Conservation (phyloP, 2,329 filamentous ascomycete genomes). For the Aspergillus versicolor region DNA sequence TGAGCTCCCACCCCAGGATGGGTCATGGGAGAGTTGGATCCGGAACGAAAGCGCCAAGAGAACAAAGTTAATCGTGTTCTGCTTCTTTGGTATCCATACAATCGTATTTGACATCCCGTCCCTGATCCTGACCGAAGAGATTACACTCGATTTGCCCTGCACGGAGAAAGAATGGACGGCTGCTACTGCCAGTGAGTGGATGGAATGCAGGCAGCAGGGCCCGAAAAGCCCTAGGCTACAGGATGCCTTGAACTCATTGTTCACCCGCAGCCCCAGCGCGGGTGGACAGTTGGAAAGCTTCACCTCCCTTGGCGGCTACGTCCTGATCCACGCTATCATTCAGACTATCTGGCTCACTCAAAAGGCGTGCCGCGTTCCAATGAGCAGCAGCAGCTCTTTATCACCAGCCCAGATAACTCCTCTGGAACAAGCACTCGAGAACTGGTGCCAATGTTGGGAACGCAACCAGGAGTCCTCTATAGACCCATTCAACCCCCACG, state of each 20-base stretch:
- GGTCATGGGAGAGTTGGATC: slow-evolving; percentile 35
- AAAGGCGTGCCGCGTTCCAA: slow-evolving; percentile 29
- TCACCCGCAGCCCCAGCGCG: slow-evolving; percentile 14
- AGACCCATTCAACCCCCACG: slow-evolving; percentile 35
- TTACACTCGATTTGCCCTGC: slow-evolving; percentile 32
- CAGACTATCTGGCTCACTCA: slow-evolving; percentile 37
- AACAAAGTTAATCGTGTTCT: slow-evolving; percentile 34
- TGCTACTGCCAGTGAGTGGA: slow-evolving; percentile 22
- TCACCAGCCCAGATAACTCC: slow-evolving; percentile 26
- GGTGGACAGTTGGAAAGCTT: slow-evolving; percentile 25
- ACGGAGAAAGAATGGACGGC: slow-evolving; percentile 36
- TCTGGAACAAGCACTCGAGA: slow-evolving; percentile 33
- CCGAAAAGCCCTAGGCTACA: slow-evolving; percentile 29
- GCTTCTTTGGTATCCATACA: slow-evolving; percentile 37
- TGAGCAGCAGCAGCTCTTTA: slow-evolving; percentile 21
- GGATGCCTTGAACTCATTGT: slow-evolving; percentile 27
- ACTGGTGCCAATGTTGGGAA: slow-evolving; percentile 38
- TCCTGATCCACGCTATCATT: slow-evolving; percentile 33
- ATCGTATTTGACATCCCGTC: slow-evolving; percentile 37
- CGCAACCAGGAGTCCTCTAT: slow-evolving; percentile 36
- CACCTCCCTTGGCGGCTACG: slow-evolving; percentile 33
- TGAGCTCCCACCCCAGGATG: slow-evolving; percentile 27
- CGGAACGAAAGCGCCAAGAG: slow-evolving; percentile 31
- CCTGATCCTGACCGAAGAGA: slow-evolving; percentile 31
- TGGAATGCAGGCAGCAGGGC: slow-evolving; percentile 23